These are phyloP conservation scores for Paragyromitra xinjiangensis DNA, from an alignment of 495 filamentous ascomycete genomes.

Conservation along the genomic window DNA sequence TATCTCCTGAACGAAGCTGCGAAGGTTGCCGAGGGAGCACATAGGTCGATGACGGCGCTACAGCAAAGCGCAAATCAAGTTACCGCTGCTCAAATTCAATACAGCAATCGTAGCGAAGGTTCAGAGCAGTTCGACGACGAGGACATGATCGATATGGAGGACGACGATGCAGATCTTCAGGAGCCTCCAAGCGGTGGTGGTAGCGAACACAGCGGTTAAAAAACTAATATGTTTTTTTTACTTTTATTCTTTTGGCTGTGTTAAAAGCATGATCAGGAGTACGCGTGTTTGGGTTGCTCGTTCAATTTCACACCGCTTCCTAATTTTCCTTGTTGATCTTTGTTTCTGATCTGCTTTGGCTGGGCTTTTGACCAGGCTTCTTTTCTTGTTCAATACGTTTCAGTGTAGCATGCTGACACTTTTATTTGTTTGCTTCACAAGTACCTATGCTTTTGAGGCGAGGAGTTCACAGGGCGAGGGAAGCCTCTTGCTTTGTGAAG, in stretches of 20 bases:
- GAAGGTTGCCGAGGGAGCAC: constrained; percentile 52
- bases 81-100: constrained; percentile 16
- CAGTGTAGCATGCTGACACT: constrained; percentile 3
- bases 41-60: constrained; percentile 34
- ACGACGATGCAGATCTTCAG: constrained; percentile 22
- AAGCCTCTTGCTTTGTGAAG: background rate
- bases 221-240: constrained; percentile 4
- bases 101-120: constrained; percentile 24
- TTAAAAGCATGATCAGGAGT: constrained; percentile 42
- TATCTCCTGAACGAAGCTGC: constrained; percentile 57
- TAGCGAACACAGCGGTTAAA: constrained; percentile 10
- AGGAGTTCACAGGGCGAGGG: background rate
- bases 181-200: constrained; percentile 30
- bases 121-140: constrained; percentile 36
- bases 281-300: constrained; percentile 15
- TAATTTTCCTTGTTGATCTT: constrained; percentile 39
- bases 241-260: constrained; percentile 54
- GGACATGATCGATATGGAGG: constrained; percentile 28
- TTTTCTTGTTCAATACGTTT: constrained; percentile 27
- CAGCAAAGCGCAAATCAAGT: constrained; percentile 20
- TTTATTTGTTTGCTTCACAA: constrained; percentile 6
- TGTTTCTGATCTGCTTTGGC: background rate
- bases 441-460: background rate
- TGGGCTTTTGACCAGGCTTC: background rate
- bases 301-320: constrained; percentile 43